These are phyloP conservation scores for Erodium chrysanthum DNA, from an alignment of 441 rosid genomes.

Conservation along the genomic window DNA sequence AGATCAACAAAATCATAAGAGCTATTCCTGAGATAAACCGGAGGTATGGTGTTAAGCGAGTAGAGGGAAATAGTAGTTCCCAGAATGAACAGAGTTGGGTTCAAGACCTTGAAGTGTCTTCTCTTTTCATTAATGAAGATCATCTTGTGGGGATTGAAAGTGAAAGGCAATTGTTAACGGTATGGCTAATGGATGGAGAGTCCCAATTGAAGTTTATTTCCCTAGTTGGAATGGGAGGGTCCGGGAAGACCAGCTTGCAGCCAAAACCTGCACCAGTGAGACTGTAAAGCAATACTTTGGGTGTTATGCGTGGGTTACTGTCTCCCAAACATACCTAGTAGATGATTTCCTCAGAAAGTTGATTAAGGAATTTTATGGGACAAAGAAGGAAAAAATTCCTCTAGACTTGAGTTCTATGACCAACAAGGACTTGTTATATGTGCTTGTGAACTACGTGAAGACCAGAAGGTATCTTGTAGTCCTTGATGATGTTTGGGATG, in stretches of 20 bases:
- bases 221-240: slow-evolving; percentile 33
- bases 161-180: background rate
- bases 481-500: slow-evolving; percentile 32
- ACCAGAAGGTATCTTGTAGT: slow-evolving; percentile 26
- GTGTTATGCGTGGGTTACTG: slow-evolving; percentile 1
- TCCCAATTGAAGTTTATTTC: background rate
- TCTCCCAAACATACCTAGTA: slow-evolving; percentile 27
- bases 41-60: slow-evolving; percentile 14
- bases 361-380: slow-evolving; percentile 25
- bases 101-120: background rate
- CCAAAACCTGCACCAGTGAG: slow-evolving; percentile 24
- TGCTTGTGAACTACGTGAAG: slow-evolving; percentile 23
- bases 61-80: background rate
- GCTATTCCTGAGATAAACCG: slow-evolving; percentile 18
- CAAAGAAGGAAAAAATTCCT: slow-evolving; percentile 19
- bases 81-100: background rate
- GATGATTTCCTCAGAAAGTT: slow-evolving; percentile 26
- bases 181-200: background rate
- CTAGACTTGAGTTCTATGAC: slow-evolving; percentile 13
- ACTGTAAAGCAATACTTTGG: slow-evolving; percentile 23
- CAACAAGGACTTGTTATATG: slow-evolving; percentile 18
- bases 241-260: slow-evolving; percentile 30
- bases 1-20: slow-evolving; percentile 16
- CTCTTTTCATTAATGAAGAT: background rate
- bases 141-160: background rate